Base-by-base conservation (phyloP, 192 early-diverging fungal species). In the Chytriomyces sp. region DNA sequence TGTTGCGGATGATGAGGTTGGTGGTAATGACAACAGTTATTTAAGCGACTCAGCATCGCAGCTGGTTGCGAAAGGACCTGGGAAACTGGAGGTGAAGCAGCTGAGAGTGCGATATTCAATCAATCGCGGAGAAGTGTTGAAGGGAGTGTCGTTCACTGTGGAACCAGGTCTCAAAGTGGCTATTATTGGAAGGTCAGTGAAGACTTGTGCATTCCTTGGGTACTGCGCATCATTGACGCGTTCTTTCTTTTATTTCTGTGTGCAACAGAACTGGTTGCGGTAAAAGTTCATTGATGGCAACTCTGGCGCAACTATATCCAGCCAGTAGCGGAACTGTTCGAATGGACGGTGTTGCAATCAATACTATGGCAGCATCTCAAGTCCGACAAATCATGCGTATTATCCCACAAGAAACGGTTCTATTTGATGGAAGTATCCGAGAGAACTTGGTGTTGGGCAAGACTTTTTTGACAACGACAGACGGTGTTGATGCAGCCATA, bases 381-480 rank as follows among this genome's bases (percentile, higher is more conserved):
- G 69, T 95, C 64, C 91, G 92, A 13, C 75, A 80, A 28, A 77
- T 84, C n/a, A 73, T 95, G 35, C 86, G 87, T 28, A 91, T 93
- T 18, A 91, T 94, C 43, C 90, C 93, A 61, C 93, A 95, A 83
- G 87, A 80, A 43, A 78, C 82, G 10, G 68, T 85, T 9, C 69
- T 84, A 2, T 86, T 86, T 50, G 74, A 73, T 43, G 84, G 84
- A 7, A 75, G 78, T 5, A 62, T 81, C 49, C 57, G 79, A 64
- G 75, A 67, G 13, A 93, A 92, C 72, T 77, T 96, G 5, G 92
- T 93, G 61, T 92, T 91, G n/a, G 83, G 90, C 45, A 68, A 79
- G 6, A 16, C 13, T 2, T 79, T 62, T 59, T 61, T 46, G 76
- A 81, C 62, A 62, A 82, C 50, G 50, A 57, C 66, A 35, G 82